A percentile compares a stretch with the other conserved stretches of the same genome.
phyloP scores from a whole-genome alignment of 805 yeast genomes.

The Starmerella bombicola region DNA sequence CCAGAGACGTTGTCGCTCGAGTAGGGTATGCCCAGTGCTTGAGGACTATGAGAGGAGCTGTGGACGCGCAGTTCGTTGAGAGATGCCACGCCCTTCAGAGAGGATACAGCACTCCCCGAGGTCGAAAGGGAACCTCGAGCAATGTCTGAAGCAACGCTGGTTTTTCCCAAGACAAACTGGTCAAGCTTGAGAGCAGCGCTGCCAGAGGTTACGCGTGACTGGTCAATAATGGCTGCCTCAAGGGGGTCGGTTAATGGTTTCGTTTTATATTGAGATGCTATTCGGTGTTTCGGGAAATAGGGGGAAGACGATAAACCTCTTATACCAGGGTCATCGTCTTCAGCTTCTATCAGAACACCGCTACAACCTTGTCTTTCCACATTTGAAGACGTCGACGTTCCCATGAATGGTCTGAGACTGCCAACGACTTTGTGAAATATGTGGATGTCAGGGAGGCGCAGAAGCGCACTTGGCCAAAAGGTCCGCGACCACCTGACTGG shows the following conservation, averaged over 20 bases:
- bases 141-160: conserved; percentile 14
- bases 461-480: too few relatives aligned
- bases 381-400: conserved; percentile 15
- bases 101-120: conserved; percentile 14
- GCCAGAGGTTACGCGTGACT: conserved; percentile 1
- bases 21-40: neutral
- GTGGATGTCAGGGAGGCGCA: too few relatives aligned
- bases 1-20: conserved; percentile 1
- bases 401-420: conserved; percentile 6
- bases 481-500: too few relatives aligned
- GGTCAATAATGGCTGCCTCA: conserved; percentile 17
- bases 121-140: conserved; percentile 16
- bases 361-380: conserved; percentile 15
- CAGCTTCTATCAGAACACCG: conserved; percentile 16
- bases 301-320: conserved; percentile 19
- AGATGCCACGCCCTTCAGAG: conserved; percentile 16
- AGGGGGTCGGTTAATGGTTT: conserved; percentile 9
- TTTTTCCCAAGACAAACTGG: conserved; percentile 16
- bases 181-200: conserved; percentile 17
- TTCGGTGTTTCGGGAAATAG: neutral
- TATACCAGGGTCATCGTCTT: conserved; percentile 25
- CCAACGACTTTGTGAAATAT: too few relatives aligned
- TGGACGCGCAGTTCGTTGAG: neutral
- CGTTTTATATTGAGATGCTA: conserved; percentile 2
- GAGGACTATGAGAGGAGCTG: neutral